phyloP scores from a whole-genome alignment of 768 basidiomycete species.

The Lepiota venenata region DNA sequence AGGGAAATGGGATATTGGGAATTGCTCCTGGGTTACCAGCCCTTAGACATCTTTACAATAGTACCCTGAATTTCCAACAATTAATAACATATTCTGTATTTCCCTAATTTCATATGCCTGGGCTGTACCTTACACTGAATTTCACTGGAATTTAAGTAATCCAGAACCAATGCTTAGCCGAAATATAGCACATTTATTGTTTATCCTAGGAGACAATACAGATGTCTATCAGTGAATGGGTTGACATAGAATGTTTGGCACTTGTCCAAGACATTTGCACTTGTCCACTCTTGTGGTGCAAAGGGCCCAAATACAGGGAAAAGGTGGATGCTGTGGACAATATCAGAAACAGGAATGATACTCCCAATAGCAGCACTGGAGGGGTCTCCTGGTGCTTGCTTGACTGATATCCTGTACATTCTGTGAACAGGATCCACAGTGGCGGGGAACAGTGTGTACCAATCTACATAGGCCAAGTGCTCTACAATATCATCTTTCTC shows the following conservation, averaged over 20 bases:
- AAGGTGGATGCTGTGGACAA: conserved; percentile 26
- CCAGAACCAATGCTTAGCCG: too few species aligned
- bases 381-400: background rate
- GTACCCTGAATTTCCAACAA: too few species aligned
- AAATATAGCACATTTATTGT: too few species aligned
- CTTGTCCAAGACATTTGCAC: conserved; percentile 27
- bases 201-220: background rate
- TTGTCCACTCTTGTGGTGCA: conserved; percentile 27
- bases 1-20: too few species aligned
- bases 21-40: too few species aligned
- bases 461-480: conserved; percentile 19
- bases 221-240: background rate
- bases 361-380: conserved; percentile 7
- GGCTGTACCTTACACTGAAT: too few species aligned
- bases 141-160: too few species aligned
- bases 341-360: conserved; percentile 20
- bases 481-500: background rate
- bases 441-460: conserved; percentile 14
- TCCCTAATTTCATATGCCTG: too few species aligned
- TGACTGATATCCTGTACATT: conserved; percentile 23
- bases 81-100: too few species aligned
- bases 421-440: conserved; percentile 16
- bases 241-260: conserved; percentile 19
- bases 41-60: too few species aligned
- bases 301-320: conserved; percentile 26